Evolutionary conservation across 441 rosid genomes (phyloP), one percentile per base, ranked within the genome.

Genomic region (Syzygium malaccense): DNA sequence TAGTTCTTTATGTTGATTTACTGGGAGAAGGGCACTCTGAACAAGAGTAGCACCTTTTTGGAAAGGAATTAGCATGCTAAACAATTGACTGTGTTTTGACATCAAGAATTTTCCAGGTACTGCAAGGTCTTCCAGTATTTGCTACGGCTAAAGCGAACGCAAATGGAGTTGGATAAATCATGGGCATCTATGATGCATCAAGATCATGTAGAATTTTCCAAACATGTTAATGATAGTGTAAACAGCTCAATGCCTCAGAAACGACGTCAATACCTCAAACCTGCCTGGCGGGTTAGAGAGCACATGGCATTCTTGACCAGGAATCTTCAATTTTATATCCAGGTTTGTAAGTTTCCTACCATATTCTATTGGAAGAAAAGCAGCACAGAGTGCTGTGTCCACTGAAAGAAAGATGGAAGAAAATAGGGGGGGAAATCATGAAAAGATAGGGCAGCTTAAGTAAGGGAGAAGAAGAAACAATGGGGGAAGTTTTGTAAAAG

Each of bases 101-200:
- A 60, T 83, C 75, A 87, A 84, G 88, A 87, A 87, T 90, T 88
- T 87, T 91, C 86, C 94, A 98, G 99, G 95, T 98, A 97, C 90
- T 93, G 93, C 86, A 95, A 90, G 92, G 94, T 98, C 87, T 98
- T 98, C 94, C 99, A 95, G 88, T 98, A 98, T 92, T 93, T 98
- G 92, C 91, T 98, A 92, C 94, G 96, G 91, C 98, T 98, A 78
- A 97, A 97, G 90, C 93, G 98, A 90, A 96, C 99, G 55, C 99
- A 97, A 91, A 95, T 98, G 98, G 99, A 98, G 90, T 92, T 98
- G 94, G 99, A 98, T 92, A 98, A 98, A 92, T 97, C 98, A 90
- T 98, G 99, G 99, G 99, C 98, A 49, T 95, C 98, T 90, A 99
- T 95, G 91, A 98, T 96, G 99, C 98, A 97, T 91, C 98, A 98